Percentiles rank a stretch among this genome's conserved stretches.
Conservation (phyloP, 805 yeast species). For the Lipomyces yamadae region DNA sequence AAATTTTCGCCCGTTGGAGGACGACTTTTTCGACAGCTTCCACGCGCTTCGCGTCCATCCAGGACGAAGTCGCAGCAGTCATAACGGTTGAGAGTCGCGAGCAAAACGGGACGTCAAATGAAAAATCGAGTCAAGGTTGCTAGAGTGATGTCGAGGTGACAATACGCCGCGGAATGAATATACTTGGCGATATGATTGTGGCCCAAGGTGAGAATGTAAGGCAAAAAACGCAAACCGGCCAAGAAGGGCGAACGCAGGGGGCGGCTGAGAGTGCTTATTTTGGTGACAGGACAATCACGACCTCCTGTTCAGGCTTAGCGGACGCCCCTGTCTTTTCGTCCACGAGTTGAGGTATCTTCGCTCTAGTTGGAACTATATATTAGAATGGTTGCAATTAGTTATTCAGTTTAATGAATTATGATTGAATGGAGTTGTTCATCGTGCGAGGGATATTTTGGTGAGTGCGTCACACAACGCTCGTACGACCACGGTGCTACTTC, state of each 20-base stretch:
- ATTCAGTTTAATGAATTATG: background rate
- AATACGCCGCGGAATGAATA: background rate
- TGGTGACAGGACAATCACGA: background rate
- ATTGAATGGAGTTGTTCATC: background rate
- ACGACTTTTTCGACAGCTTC: constrained; percentile 44
- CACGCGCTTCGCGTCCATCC: constrained; percentile 38
- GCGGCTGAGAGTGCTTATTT: background rate
- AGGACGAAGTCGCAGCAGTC: constrained; percentile 27
- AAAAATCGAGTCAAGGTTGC: background rate
- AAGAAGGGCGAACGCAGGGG: background rate
- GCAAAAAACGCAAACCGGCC: background rate
- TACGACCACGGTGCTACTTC: background rate
- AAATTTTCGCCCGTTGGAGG: constrained; percentile 50
- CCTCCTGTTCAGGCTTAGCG: constrained; percentile 2
- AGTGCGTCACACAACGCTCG: background rate
- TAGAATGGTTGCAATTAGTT: background rate
- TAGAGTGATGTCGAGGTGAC: background rate
- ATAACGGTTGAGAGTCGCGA: constrained; percentile 9
- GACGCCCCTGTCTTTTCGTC: background rate
- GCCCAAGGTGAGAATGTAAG: constrained; percentile 8
- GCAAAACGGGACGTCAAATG: background rate
- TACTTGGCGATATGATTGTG: constrained; percentile 3
- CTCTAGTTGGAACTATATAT: background rate
- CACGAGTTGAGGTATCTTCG: no score
- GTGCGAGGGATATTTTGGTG: background rate